phyloP scores from a whole-genome alignment of 306 rosid species.

The Inga laurina region DNA sequence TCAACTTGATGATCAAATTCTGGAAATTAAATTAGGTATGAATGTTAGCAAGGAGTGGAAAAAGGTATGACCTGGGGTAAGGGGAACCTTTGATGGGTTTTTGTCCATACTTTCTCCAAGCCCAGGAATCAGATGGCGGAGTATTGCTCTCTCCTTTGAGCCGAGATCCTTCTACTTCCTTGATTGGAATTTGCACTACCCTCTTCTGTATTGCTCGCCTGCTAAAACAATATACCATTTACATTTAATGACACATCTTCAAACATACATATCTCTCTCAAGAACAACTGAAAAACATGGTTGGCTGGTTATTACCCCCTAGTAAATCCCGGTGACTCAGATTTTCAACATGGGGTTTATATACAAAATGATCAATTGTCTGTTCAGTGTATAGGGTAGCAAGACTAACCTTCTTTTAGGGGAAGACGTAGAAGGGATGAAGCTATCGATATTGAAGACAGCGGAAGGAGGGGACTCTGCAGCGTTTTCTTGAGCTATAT shows the following conservation, averaged over 20 bases:
- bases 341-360: too few species aligned
- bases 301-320: too few species aligned
- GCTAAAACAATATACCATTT: conserved; percentile 22
- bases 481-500: conserved; percentile 43
- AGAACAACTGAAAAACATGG: background rate
- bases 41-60: background rate
- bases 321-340: too few species aligned
- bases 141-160: conserved; percentile 64
- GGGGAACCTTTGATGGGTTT: conserved; percentile 99
- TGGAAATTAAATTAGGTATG: background rate
- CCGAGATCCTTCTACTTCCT: conserved; percentile 61
- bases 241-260: background rate
- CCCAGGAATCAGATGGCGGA: conserved; percentile 94
- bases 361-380: background rate
- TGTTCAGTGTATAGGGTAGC: background rate
- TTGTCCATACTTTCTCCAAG: conserved; percentile 97
- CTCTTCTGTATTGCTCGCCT: conserved; percentile 65
- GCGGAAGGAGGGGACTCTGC: conserved; percentile 67
- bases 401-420: conserved; percentile 59
- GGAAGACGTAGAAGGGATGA: conserved; percentile 44
- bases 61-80: conserved; percentile 67
- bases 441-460: conserved; percentile 41
- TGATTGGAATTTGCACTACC: conserved; percentile 80
- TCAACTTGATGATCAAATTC: background rate
- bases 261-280: background rate